A percentile compares a stretch with the other conserved stretches of the same genome.
These are phyloP conservation scores for Penicillium bialowiezense DNA, from an alignment of 495 filamentous ascomycete genomes.

Conservation along the genomic window DNA sequence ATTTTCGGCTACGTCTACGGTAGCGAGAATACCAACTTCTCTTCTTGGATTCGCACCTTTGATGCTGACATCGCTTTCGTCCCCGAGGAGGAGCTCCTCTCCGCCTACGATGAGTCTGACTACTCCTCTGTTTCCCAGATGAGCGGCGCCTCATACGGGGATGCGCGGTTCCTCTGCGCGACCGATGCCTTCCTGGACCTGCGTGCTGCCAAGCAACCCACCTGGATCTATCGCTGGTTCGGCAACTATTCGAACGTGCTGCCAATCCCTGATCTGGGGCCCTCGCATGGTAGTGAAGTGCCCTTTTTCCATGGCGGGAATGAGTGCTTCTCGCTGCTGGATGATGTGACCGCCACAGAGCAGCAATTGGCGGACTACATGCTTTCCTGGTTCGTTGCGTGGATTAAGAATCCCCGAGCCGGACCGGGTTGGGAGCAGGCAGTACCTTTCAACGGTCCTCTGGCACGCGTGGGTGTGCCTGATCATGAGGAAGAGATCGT, in stretches of 20 bases:
- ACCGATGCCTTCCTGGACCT: slow-evolving; percentile 22
- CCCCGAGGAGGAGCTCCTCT: slow-evolving; percentile 15
- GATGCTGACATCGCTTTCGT: slow-evolving; percentile 24
- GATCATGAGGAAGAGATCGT: slow-evolving; percentile 18
- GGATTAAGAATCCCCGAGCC: slow-evolving; percentile 22
- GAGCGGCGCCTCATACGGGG: slow-evolving; percentile 28
- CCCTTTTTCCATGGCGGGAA: slow-evolving; percentile 30
- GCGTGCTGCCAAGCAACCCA: slow-evolving; percentile 18
- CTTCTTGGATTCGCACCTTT: slow-evolving; percentile 23
- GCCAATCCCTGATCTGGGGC: slow-evolving; percentile 13
- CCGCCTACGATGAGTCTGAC: slow-evolving; percentile 17
- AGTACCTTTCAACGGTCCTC: slow-evolving; percentile 16
- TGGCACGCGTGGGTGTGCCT: slow-evolving; percentile 22
- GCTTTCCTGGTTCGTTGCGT: slow-evolving; percentile 23
- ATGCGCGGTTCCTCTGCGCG: slow-evolving; percentile 25
- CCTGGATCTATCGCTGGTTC: slow-evolving; percentile 29
- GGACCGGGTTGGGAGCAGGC: slow-evolving; percentile 23
- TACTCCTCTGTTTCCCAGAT: slow-evolving; percentile 21
- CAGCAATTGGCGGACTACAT: slow-evolving; percentile 25
- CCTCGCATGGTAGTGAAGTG: slow-evolving; percentile 26
- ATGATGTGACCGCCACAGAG: slow-evolving; percentile 16
- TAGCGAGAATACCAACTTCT: slow-evolving; percentile 23
- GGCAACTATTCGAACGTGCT: slow-evolving; percentile 23
- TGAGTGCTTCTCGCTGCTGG: slow-evolving; percentile 21
- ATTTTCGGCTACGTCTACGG: slow-evolving; percentile 21